Base-by-base conservation (phyloP, 176 grass and related monocot genomes). In the Oryza rufipogon region DNA sequence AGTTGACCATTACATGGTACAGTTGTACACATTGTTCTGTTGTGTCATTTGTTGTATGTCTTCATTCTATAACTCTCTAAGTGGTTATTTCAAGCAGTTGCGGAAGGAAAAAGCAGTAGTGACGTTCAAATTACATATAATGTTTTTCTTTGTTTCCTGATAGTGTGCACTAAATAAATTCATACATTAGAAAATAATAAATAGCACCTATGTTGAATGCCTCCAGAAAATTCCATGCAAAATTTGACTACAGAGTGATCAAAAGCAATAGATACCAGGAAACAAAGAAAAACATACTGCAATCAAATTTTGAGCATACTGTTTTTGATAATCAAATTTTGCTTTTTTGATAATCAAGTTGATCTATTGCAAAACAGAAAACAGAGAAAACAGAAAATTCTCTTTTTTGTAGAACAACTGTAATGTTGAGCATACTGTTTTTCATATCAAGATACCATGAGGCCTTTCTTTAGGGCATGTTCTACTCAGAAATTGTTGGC, bases 401-500 rank as follows among this genome's bases (percentile, higher is more conserved):
- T 26, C 26, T 26, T 26, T 26, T 26, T 26, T 26, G 26, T 26
- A 26, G 26, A 26, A 26, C 26, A 26, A 26, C 26, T 26, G 26
- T 26, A 26, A 26, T 26, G 26, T 38, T 22, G 3, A 56, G 39
- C 9, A 72, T 54, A 75, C 42, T 61, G 13, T 69, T 63, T 26
- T 85, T 75, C 67, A 49, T 69, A 39, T 58, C 41, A 60, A 71
- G 33, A 34, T 71, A 46, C 22, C 71, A 46, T 5, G 3, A 33
- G 15, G 12, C 4, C 66, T 60, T 76, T 89, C 22, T 30, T 66
- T 39, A 77, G n/a, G 39, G 46, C 78, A 89, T 70, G 3, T 76
- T 81, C 65, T 81, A 66, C 54, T 51, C 47, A 22, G 65, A 79
- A 63, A 60, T 48, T 64, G 12, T 38, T 14, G 76, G 32, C 2